These are phyloP conservation scores for Tritrichomonas foetus DNA, from an alignment of 208 protist species.

Conservation along the genomic window DNA sequence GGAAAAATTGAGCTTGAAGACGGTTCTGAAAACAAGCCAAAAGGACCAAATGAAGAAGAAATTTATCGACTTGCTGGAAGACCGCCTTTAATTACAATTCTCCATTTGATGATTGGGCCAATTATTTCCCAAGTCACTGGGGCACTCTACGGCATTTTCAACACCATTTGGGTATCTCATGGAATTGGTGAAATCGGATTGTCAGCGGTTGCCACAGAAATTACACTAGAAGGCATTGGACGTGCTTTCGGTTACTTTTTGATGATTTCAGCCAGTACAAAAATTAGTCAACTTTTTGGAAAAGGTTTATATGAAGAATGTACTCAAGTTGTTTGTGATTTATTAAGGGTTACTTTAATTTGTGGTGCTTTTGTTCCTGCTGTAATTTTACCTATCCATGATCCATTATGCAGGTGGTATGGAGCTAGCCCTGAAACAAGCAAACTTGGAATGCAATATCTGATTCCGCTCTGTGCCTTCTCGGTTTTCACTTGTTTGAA, in stretches of 20 bases:
- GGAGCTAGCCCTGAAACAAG: not conserved
- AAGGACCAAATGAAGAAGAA: too few relatives aligned
- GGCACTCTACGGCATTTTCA: not conserved
- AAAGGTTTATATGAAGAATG: not conserved
- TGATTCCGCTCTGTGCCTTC: not conserved
- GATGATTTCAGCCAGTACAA: not conserved
- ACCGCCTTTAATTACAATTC: not conserved
- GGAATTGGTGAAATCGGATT: not conserved
- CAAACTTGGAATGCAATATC: not conserved
- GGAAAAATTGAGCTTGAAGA: too few relatives aligned
- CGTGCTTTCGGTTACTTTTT: not conserved
- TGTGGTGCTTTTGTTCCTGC: not conserved
- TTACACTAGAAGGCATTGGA: not conserved
- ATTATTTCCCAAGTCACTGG: not conserved
- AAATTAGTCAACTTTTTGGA: not conserved
- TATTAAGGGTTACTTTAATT: not conserved
- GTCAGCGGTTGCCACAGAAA: not conserved
- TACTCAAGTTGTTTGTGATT: not conserved
- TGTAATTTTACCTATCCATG: not conserved
- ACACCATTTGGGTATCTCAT: conserved; percentile 15
- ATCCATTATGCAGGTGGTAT: not conserved
- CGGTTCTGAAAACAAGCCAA: too few relatives aligned
- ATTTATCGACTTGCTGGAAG: not conserved
- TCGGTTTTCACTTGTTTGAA: not conserved
- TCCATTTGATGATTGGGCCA: not conserved